phyloP scores from a whole-genome alignment of 192 early-diverging fungal genomes.

The Mortierella antarctica region DNA sequence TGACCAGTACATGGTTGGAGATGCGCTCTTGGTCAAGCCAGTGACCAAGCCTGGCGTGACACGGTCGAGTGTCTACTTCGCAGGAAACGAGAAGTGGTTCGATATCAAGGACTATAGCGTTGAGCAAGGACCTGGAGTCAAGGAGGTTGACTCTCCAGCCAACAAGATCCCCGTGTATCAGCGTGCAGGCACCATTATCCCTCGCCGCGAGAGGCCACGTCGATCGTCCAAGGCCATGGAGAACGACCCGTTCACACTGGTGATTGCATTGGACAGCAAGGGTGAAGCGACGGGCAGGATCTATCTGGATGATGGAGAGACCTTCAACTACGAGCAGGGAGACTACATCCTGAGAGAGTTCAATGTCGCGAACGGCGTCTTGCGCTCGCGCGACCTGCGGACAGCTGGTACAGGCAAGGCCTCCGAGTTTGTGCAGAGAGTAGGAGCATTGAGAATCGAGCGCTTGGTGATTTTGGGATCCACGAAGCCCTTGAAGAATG shows the following conservation, averaged over 20 bases:
- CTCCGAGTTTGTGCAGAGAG: conserved; percentile 31
- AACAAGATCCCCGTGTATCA: conserved; percentile 88
- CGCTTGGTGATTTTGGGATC: conserved; percentile 56
- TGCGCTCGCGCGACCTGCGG: conserved; percentile 52
- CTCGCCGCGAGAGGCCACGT: conserved; percentile 86
- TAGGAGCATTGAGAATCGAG: conserved; percentile 54
- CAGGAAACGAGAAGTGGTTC: conserved; percentile 73
- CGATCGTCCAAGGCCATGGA: conserved; percentile 83
- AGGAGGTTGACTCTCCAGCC: conserved; percentile 70
- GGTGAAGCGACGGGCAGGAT: conserved; percentile 80
- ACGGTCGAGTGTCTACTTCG: conserved; percentile 77
- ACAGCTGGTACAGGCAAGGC: background rate
- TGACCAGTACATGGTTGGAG: conserved; percentile 92
- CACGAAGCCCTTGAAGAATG: conserved; percentile 33
- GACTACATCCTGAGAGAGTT: conserved; percentile 73
- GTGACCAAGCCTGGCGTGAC: conserved; percentile 69
- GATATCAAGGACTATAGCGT: conserved; percentile 71
- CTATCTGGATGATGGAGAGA: conserved; percentile 93
- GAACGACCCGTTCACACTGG: conserved; percentile 91
- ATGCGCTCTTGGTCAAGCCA: conserved; percentile 78
- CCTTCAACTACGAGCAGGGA: conserved; percentile 75
- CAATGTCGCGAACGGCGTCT: conserved; percentile 56
- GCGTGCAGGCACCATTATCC: conserved; percentile 91
- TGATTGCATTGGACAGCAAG: conserved; percentile 78
- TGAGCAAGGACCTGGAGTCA: conserved; percentile 39